phyloP scores from a whole-genome alignment of 2,329 filamentous ascomycete species.

The Pseudogymnoascus sp. region DNA sequence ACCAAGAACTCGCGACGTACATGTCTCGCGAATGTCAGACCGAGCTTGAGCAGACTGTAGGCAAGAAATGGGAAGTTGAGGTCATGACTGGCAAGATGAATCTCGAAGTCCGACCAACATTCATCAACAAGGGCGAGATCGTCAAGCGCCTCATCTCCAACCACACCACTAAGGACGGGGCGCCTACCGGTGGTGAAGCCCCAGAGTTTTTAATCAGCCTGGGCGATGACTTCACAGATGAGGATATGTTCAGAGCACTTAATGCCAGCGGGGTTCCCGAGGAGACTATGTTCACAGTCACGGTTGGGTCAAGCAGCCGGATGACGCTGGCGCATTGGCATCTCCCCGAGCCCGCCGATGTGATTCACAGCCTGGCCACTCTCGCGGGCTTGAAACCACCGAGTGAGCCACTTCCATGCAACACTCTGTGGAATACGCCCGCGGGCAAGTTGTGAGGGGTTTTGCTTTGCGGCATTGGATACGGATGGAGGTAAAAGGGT shows the following conservation, averaged over 20 bases:
- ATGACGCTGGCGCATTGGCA: constrained; percentile 87
- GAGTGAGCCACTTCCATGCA: not conserved
- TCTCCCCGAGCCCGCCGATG: constrained; percentile 78
- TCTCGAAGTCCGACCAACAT: constrained; percentile 89
- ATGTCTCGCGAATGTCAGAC: constrained; percentile 75
- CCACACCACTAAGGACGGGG: constrained; percentile 42
- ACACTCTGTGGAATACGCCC: constrained; percentile 19
- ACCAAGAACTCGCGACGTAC: constrained; percentile 74
- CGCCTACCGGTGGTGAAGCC: constrained; percentile 41
- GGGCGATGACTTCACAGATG: constrained; percentile 94
- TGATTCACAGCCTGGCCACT: constrained; percentile 61
- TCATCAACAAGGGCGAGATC: constrained; percentile 98
- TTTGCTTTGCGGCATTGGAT: not conserved
- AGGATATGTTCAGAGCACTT: constrained; percentile 89
- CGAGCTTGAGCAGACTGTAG: constrained; percentile 69
- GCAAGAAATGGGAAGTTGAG: constrained; percentile 78
- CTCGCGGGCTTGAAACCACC: constrained; percentile 28
- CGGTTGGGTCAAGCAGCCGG: constrained; percentile 85
- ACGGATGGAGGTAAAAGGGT: constrained; percentile 1
- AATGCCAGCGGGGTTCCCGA: constrained; percentile 48
- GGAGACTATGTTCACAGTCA: constrained; percentile 79
- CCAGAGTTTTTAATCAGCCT: constrained; percentile 85
- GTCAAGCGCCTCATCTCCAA: constrained; percentile 71
- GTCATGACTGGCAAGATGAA: constrained; percentile 98
- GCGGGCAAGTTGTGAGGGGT: constrained; percentile 9